Evolutionary conservation across 148 eudicot species (phyloP), one percentile per base, ranked within the genome.

Genomic region (Nyssa sinensis): DNA sequence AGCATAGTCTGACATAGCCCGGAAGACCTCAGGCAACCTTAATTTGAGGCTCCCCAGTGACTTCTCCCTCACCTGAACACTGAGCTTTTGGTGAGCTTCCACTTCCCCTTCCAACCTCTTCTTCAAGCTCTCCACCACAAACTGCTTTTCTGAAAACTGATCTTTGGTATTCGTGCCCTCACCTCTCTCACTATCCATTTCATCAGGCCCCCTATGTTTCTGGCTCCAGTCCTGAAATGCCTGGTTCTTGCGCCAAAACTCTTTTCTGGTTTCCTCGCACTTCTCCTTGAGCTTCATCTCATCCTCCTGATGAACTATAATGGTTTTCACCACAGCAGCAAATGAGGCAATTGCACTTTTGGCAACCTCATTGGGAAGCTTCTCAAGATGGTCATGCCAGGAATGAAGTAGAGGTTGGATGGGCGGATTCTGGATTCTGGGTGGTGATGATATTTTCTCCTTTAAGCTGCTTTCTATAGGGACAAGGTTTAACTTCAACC

Each of bases 1-100:
- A 41, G 97, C 72, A 74, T 89, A 94, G 59, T 91, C 98, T 1
- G 91, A 84, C 77, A 94, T 65, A 1, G 95, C 90, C 55, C 98
- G 69, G 73, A 94, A 94, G 12, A 94, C 90, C 81, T 94, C 98
- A 0, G 98, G 98, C 74, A 91, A 73, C 72, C 91, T 71, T 8
- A 86, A 86, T 67, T 91, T 94, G 23, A 94, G 78, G 63, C 86
- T 87, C 66, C 90, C 91, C 47, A 91, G 79, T 13, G 98, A 94
- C 74, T 94, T 94, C 32, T 91, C 98, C 79, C 98, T 80, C n/a
- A 94, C 98, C 63, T 91, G 98, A 80, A 90, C 70, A 60, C 97
- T 88, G 14, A 77, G 90, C 77, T 86, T 88, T 72, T 77, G 86
- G 67, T 94, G 85, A 79, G 71, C 90, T 78, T 91, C 98, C 47